Evolutionary conservation across 148 eudicot species (phyloP).

Genomic region (Pharnaceum exiguum): DNA sequence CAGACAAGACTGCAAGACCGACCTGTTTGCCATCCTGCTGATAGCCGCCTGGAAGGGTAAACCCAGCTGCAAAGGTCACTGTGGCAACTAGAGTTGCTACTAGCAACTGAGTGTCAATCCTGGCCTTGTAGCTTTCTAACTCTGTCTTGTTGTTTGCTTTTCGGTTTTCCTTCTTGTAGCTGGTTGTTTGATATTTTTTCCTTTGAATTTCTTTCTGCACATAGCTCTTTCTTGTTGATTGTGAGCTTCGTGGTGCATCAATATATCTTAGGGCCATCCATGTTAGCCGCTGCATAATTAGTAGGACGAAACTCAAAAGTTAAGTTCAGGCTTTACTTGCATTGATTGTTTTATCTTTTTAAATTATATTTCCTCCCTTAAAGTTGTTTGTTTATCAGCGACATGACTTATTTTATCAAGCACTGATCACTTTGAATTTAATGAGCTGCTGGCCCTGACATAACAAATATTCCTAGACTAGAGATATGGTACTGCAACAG

Average conservation of each 20-base stretch:
- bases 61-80: conserved; percentile 27
- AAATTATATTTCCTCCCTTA: too few relatives aligned
- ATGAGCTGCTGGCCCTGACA: too few relatives aligned
- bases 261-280: conserved; percentile 19
- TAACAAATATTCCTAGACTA: too few relatives aligned
- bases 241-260: conserved; percentile 13
- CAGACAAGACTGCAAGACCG: conserved; percentile 11
- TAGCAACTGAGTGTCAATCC: conserved; percentile 16
- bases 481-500: too few relatives aligned
- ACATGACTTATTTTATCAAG: too few relatives aligned
- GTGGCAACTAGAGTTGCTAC: conserved; percentile 27
- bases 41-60: conserved; percentile 17
- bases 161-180: not conserved
- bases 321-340: too few relatives aligned
- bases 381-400: too few relatives aligned
- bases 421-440: too few relatives aligned
- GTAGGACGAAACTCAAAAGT: not conserved
- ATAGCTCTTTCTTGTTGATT: conserved; percentile 2
- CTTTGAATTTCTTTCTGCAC: not conserved
- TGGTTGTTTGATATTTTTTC: not conserved
- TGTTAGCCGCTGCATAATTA: conserved; percentile 14
- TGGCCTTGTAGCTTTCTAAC: conserved; percentile 16
- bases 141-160: not conserved
- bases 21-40: not conserved
- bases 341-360: too few relatives aligned